Evolutionary conservation across 2,329 filamentous ascomycete species (phyloP), one percentile per base, ranked within the genome.

Genomic region (Colletotrichum sp.): DNA sequence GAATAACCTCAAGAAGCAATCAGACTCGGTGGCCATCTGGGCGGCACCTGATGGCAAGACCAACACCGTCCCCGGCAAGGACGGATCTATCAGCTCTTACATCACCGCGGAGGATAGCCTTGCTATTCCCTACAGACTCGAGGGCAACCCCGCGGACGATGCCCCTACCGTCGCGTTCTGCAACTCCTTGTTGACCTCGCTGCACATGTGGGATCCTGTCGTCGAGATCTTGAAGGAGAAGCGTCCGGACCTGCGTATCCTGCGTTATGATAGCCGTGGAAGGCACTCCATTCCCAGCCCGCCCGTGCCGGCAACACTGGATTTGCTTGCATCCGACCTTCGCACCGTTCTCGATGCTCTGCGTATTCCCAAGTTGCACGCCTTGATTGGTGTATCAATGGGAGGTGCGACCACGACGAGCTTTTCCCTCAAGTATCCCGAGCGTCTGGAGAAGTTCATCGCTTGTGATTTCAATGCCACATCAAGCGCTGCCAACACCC

Each of bases 151-250:
- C 0, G 88, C 92, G 36, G 90, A 92, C 0, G 81, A 89, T 24
- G 94, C 95, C 0, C 95, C 95, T 0, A 90, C 94, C 0, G 88
- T 98, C 13, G 92, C 95, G 24, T 93, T 96, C 78, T 90, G 89
- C 84, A 97, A 97, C 87, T 96, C 94, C 2, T 92, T 98, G 65
- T 90, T 98, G 9, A 95, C 94, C 4, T 92, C 93, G 63, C 89
- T 93, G 77, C 88, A 90, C 82, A 97, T 98, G 90, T 98, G 95
- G 95, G 94, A 97, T 79, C 87, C 88, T 3, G 91, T 97, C 74
- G 85, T 97, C 1, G 85, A 86, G 1, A 85, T 90, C n/a, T 89
- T 97, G 78, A 89, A 89, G 66, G 82, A 85, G 1, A 80, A 90
- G 48, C 90, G 92, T 28, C 90, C 92, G 4, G 88, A 91, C 52